Evolutionary conservation across 768 basidiomycete species (phyloP).

Genomic region (Calocera cornea): DNA sequence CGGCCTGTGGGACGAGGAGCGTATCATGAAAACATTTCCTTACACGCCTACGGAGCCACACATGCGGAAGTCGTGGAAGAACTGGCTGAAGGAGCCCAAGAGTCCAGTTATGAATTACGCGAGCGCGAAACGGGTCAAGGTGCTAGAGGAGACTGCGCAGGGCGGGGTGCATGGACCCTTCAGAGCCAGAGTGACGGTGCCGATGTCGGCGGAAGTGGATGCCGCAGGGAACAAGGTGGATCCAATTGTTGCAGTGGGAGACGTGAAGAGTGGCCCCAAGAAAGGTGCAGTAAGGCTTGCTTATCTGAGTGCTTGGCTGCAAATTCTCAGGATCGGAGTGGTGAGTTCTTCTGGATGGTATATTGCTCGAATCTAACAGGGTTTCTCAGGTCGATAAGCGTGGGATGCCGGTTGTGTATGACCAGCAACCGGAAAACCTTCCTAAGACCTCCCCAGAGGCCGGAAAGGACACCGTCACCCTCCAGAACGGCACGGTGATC

Average conservation of each 20-base stretch:
- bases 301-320: background rate
- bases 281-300: background rate
- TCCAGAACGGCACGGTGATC: constrained; percentile 54
- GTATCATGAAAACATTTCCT: background rate
- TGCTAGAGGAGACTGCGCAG: background rate
- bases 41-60: background rate
- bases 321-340: background rate
- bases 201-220: background rate
- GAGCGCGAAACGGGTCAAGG: background rate
- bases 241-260: background rate
- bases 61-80: background rate
- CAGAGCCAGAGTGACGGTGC: background rate
- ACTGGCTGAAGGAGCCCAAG: background rate
- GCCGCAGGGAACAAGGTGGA: background rate
- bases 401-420: background rate
- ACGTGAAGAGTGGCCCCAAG: background rate
- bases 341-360: background rate
- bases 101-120: background rate
- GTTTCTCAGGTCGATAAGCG: background rate
- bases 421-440: background rate
- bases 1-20: background rate
- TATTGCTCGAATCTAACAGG: background rate
- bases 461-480: constrained; percentile 20
- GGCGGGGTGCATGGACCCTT: background rate
- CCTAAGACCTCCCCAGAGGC: constrained; percentile 1